Percentiles rank a stretch among this genome's conserved stretches.
phyloP scores from a whole-genome alignment of 1,284 basidiomycete genomes.

The Tranzscheliella williamsii region DNA sequence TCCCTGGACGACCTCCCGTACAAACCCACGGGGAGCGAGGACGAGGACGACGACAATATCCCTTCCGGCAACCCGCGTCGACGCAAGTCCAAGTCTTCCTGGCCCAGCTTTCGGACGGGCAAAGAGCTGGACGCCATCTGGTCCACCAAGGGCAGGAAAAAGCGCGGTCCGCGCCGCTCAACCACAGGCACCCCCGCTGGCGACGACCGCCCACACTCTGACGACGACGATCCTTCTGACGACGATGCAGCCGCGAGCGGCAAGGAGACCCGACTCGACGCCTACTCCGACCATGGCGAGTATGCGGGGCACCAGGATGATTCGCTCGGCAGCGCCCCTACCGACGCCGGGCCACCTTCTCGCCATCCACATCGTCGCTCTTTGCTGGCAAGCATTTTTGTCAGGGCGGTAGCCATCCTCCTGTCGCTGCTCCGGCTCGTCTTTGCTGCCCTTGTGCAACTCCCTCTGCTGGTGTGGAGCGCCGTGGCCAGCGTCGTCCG shows the following conservation, averaged over 20 bases:
- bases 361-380: too few species aligned
- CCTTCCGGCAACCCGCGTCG: conserved; percentile 4
- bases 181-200: conserved; percentile 3
- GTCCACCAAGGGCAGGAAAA: conserved; percentile 3
- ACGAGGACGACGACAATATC: conserved; percentile 20
- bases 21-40: conserved; percentile 15
- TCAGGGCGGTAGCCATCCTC: neutral
- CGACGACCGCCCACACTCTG: neutral
- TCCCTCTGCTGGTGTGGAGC: neutral
- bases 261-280: conserved; percentile 35
- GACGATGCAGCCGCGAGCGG: conserved; percentile 14
- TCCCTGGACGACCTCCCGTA: conserved; percentile 19
- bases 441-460: neutral
- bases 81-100: conserved; percentile 11
- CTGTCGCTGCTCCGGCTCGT: neutral
- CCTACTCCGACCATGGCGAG: conserved; percentile 6
- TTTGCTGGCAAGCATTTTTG: too few species aligned
- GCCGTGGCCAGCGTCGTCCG: neutral
- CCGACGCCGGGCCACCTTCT: conserved; percentile 3
- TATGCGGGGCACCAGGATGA: neutral
- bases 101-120: conserved; percentile 3
- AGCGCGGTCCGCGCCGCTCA: conserved; percentile 3
- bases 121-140: conserved; percentile 10
- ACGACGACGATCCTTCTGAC: conserved; percentile 5
- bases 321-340: neutral